phyloP scores from a whole-genome alignment of 2,329 filamentous ascomycete species.

The Colletotrichum agaves region DNA sequence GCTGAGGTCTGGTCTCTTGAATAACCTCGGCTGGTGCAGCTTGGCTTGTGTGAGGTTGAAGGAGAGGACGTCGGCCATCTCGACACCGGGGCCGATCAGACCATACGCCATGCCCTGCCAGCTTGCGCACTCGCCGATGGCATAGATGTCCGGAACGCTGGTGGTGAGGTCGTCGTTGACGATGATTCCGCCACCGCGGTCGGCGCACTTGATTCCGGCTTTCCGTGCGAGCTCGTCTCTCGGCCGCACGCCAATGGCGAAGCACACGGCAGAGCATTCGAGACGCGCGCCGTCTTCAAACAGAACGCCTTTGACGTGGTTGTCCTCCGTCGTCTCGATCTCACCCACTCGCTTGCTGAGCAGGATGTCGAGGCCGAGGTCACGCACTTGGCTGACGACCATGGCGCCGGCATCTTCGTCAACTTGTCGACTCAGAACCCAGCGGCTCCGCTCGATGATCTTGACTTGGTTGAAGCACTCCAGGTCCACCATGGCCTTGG shows the following conservation, averaged over 20 bases:
- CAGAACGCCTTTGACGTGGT: conserved; percentile 76
- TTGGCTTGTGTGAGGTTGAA: conserved; percentile 91
- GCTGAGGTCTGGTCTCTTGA: conserved; percentile 87
- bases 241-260: conserved; percentile 87
- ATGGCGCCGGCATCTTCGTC: conserved; percentile 83
- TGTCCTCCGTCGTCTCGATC: conserved; percentile 74
- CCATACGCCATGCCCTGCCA: conserved; percentile 90
- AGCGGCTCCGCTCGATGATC: conserved; percentile 83
- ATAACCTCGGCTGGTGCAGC: conserved; percentile 73
- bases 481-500: conserved; percentile 91
- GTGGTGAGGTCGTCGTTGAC: conserved; percentile 76
- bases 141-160: conserved; percentile 79
- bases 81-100: conserved; percentile 87
- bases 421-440: conserved; percentile 85
- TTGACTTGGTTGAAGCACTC: conserved; percentile 78
- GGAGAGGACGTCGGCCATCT: conserved; percentile 91
- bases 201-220: conserved; percentile 77
- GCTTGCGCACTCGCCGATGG: conserved; percentile 90
- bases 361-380: conserved; percentile 83
- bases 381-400: conserved; percentile 83
- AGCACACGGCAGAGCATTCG: conserved; percentile 84
- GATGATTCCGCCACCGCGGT: conserved; percentile 80
- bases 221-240: conserved; percentile 79
- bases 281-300: conserved; percentile 86
- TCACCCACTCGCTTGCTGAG: conserved; percentile 79